phyloP scores from a whole-genome alignment of 306 rosid species.

The Prunus armeniaca region DNA sequence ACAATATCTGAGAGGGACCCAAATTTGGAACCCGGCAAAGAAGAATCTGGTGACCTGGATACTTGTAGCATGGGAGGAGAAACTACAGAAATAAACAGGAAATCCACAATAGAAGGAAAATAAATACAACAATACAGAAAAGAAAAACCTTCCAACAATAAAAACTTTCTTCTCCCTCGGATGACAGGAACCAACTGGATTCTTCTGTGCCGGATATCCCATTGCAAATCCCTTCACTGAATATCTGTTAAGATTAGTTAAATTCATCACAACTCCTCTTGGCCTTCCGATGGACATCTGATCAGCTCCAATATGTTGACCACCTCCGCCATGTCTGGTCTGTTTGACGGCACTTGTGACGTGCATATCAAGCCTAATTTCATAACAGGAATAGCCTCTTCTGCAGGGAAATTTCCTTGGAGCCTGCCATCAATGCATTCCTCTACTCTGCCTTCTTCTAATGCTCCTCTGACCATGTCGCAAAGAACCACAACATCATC shows the following conservation, averaged over 20 bases:
- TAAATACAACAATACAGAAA: constrained; percentile 13
- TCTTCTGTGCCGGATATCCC: constrained; percentile 85
- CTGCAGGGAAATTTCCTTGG: constrained; percentile 80
- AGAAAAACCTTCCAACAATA: constrained; percentile 6
- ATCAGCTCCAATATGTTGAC: constrained; percentile 94
- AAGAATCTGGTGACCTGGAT: constrained; percentile 78
- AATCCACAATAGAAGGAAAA: constrained; percentile 28
- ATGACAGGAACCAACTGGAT: constrained; percentile 65
- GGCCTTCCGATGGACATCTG: constrained; percentile 95
- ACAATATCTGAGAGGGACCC: constrained; percentile 41
- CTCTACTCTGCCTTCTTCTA: constrained; percentile 94
- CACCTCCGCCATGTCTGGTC: constrained; percentile 98
- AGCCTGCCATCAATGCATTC: constrained; percentile 84
- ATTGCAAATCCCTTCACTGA: constrained; percentile 37
- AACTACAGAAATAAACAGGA: constrained; percentile 38
- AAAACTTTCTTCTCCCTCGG: constrained; percentile 15
- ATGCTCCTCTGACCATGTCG: constrained; percentile 91
- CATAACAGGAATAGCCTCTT: constrained; percentile 91
- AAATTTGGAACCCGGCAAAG: constrained; percentile 80
- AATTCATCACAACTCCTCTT: constrained; percentile 67
- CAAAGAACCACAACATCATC: constrained; percentile 98
- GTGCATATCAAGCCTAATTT: constrained; percentile 93
- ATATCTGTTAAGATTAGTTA: constrained; percentile 29
- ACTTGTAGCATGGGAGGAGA: constrained; percentile 42
- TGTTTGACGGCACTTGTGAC: constrained; percentile 94